These are phyloP conservation scores for Pleurotus sapidus DNA, from an alignment of 768 basidiomycete genomes.

Conservation along the genomic window DNA sequence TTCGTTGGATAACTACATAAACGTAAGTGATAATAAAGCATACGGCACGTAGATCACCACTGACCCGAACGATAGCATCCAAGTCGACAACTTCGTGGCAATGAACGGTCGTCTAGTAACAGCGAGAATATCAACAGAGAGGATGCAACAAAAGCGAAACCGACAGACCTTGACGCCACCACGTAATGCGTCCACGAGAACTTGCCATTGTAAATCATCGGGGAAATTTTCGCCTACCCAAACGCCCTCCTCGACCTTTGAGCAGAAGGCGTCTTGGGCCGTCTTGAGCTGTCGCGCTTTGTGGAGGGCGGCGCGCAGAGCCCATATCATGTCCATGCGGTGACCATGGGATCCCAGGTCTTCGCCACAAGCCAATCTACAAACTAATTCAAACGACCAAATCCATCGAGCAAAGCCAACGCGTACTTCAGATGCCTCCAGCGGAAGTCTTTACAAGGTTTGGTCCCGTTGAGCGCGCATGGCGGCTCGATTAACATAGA, in stretches of 20 bases:
- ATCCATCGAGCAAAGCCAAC: background rate
- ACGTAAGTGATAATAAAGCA: too few relatives aligned
- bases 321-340: conserved; percentile 80
- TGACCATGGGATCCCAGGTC: conserved; percentile 43
- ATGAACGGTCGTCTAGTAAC: conserved; percentile 52
- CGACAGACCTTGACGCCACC: conserved; percentile 74
- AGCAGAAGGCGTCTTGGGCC: conserved; percentile 72
- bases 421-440: conserved; percentile 84
- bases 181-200: conserved; percentile 77
- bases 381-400: background rate
- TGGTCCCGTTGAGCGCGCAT: conserved; percentile 44
- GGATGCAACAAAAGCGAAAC: background rate
- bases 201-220: conserved; percentile 70
- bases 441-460: conserved; percentile 38
- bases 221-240: conserved; percentile 58
- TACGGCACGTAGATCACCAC: conserved; percentile 15
- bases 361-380: conserved; percentile 64
- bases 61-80: conserved; percentile 63
- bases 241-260: conserved; percentile 48
- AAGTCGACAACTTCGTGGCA: conserved; percentile 76
- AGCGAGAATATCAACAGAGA: too few relatives aligned
- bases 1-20: conserved; percentile 74
- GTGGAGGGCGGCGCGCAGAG: conserved; percentile 76
- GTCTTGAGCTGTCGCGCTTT: conserved; percentile 67
- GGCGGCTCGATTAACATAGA: conserved; percentile 89